Conservation (phyloP, 768 basidiomycete genomes). For the Trametes maxima region DNA sequence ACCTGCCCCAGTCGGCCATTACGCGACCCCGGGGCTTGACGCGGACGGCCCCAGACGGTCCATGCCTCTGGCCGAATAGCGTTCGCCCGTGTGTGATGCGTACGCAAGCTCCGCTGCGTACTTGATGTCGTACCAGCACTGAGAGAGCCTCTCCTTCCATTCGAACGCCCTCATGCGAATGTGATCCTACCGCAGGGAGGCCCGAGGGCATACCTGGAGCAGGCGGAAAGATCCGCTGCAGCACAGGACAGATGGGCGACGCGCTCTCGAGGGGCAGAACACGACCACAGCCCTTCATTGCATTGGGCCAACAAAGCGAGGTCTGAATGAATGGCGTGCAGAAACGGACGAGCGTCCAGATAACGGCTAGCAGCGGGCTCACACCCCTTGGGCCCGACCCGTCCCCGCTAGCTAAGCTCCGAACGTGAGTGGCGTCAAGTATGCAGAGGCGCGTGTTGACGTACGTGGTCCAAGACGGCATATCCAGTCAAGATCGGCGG, state of each 20-base stretch:
- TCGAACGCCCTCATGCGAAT: conserved; percentile 5
- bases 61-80: conserved; percentile 18
- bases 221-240: conserved; percentile 18
- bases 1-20: not conserved
- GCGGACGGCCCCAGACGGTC: conserved; percentile 11
- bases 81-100: conserved; percentile 8
- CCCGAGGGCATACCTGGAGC: conserved; percentile 4
- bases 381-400: not conserved
- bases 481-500: conserved; percentile 13
- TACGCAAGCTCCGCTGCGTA: conserved; percentile 13
- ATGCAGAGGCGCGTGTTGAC: conserved; percentile 10
- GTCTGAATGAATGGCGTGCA: conserved; percentile 1
- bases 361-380: conserved; percentile 16
- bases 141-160: conserved; percentile 6
- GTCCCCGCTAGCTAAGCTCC: conserved; percentile 13
- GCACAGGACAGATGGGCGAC: conserved; percentile 12
- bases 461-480: conserved; percentile 11
- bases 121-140: conserved; percentile 6
- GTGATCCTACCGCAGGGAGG: not conserved
- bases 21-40: not conserved
- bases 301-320: conserved; percentile 12
- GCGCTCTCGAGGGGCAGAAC: conserved; percentile 8
- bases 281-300: conserved; percentile 8
- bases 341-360: conserved; percentile 16
- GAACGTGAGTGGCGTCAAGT: conserved; percentile 18